Evolutionary conservation across 495 filamentous ascomycete genomes (phyloP).

Genomic region (Rusavskia elegans): DNA sequence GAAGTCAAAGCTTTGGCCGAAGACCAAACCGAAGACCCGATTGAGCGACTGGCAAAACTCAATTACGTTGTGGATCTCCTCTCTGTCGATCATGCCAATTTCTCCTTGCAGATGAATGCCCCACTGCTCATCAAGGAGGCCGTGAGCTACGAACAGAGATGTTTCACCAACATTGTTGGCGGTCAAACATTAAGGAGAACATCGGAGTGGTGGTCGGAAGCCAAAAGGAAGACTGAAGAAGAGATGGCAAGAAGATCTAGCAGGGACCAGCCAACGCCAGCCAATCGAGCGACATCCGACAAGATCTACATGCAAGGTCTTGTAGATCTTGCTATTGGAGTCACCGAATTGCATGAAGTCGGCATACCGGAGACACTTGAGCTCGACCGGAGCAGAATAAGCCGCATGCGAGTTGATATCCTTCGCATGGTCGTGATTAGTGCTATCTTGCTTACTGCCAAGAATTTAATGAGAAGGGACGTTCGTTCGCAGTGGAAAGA

Average conservation of each 20-base stretch:
- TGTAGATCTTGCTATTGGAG: slow-evolving; percentile 46
- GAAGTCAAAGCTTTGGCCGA: slow-evolving; percentile 66
- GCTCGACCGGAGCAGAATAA: slow-evolving; percentile 59
- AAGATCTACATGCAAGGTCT: slow-evolving; percentile 71
- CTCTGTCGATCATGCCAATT: slow-evolving; percentile 92
- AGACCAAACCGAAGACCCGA: slow-evolving; percentile 60
- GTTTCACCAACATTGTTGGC: slow-evolving; percentile 56
- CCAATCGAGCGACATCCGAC: slow-evolving; percentile 39
- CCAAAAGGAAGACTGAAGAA: slow-evolving; percentile 49
- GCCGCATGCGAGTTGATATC: slow-evolving; percentile 46
- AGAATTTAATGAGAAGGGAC: slow-evolving; percentile 89
- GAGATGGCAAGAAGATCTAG: slow-evolving; percentile 62
- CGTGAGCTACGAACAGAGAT: slow-evolving; percentile 60
- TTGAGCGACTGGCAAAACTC: slow-evolving; percentile 67
- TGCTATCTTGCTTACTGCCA: slow-evolving; percentile 73
- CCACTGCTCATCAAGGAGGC: slow-evolving; percentile 72
- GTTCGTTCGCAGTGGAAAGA: slow-evolving; percentile 77
- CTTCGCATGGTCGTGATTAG: slow-evolving; percentile 67
- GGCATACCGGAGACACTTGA: slow-evolving; percentile 72
- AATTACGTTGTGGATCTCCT: slow-evolving; percentile 80
- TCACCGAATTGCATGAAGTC: slow-evolving; percentile 34
- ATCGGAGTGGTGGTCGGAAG: slow-evolving; percentile 53
- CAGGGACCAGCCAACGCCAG: slow-evolving; percentile 40
- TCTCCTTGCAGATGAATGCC: slow-evolving; percentile 65
- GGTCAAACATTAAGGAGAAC: slow-evolving; percentile 49